Evolutionary conservation across 78 protist species (phyloP), one percentile per base, ranked within the genome.

Genomic region (Chrysochromulina parva): DNA sequence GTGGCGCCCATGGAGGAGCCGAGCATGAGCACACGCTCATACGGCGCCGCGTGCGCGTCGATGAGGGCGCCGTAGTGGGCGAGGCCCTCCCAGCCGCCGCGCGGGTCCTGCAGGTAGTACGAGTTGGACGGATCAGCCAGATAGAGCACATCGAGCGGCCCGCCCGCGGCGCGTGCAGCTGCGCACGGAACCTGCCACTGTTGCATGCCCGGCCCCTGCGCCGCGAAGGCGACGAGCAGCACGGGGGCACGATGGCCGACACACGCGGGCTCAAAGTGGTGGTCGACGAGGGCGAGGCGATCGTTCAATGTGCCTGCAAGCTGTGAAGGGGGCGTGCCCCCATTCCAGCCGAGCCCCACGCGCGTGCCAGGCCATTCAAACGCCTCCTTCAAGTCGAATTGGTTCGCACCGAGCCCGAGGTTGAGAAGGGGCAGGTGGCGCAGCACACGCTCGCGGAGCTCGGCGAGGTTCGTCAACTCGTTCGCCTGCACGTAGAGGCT

Each of bases 121-220:
- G 78, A 69, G 14, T 69, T 69, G 78, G 78, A 69, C 28, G 78
- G 78, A 14, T 69, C 78, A 0, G 78, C 78, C 24, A 69, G 50
- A 28, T 26, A 69, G 17, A 69, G 78, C 48, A 28, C 78, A 50
- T 69, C 78, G 17, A 69, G 78, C 50, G 28, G 14, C 9, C 22
- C 3, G 48, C 78, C 78, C 11, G 78, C 28, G 53, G 78, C 28
- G 50, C 78, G 78, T 5, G 4, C 14, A 2, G 78, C 78, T 1
- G 78, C 78, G 48, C 14, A 1, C 28, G 78, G 53, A 28, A 6
- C 78, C 2, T 22, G 78, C 78, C 78, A 69, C 50, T 69, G 78
- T 14, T 69, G 78, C 78, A 69, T 14, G 50, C 78, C 78, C 14
- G 78, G 78, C 24, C 78, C 78, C 78, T 69, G 78, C 53, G 78